phyloP scores from a whole-genome alignment of 2,329 filamentous ascomycete genomes.

The Teratosphaeriaceae sp. region DNA sequence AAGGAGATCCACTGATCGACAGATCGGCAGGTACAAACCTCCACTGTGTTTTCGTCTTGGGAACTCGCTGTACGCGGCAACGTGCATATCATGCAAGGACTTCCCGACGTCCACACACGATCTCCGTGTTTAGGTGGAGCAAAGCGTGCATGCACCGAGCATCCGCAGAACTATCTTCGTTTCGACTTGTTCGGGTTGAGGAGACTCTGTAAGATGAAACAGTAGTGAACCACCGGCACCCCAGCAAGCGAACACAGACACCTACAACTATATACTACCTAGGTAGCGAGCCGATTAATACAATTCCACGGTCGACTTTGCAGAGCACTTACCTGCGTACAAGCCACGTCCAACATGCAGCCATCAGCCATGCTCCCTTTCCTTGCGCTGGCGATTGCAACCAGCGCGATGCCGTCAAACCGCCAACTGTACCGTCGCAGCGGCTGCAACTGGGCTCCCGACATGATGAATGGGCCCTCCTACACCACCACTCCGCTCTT shows the following conservation, averaged over 20 bases:
- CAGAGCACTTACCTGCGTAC: not conserved
- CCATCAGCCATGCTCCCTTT: not conserved
- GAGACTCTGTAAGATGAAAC: too few relatives aligned
- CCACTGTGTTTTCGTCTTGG: not conserved
- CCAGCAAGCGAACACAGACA: too few relatives aligned
- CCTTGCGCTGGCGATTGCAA: not conserved
- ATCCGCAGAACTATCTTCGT: too few relatives aligned
- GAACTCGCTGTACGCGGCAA: not conserved
- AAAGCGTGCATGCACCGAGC: too few relatives aligned
- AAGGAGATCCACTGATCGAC: not conserved
- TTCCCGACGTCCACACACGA: too few relatives aligned
- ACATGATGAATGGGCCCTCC: not conserved
- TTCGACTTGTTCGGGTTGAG: too few relatives aligned
- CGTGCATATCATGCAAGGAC: not conserved
- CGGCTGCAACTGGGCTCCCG: not conserved
- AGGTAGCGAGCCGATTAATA: too few relatives aligned
- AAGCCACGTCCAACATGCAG: not conserved
- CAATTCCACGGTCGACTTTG: not conserved
- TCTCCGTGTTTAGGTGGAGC: too few relatives aligned
- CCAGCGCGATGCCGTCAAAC: not conserved
- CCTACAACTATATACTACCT: too few relatives aligned
- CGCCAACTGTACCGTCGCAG: constrained; percentile 2
- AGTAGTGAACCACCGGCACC: too few relatives aligned
- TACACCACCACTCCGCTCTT: constrained; percentile 3
- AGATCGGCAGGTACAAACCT: not conserved